A percentile compares a stretch with the other conserved stretches of the same genome.
These are phyloP conservation scores for Tilletia horrida DNA, from an alignment of 1,284 basidiomycete genomes.

Conservation along the genomic window DNA sequence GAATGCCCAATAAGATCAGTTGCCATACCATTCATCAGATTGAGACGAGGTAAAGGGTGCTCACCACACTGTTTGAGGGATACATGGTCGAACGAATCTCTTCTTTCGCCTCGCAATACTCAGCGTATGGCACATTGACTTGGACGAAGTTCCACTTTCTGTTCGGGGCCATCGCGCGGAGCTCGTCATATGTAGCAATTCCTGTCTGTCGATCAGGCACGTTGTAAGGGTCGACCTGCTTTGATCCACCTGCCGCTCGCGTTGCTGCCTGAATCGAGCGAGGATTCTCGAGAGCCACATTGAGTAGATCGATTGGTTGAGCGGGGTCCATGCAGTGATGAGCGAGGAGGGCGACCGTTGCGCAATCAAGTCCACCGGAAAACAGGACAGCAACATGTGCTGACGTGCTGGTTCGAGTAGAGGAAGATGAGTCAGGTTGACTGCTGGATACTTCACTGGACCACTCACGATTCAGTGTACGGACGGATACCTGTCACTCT, in stretches of 20 bases:
- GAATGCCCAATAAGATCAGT: neutral
- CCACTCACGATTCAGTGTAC: neutral
- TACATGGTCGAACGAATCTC: constrained; percentile 32
- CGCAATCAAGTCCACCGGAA: constrained; percentile 92
- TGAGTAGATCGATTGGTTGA: constrained; percentile 81
- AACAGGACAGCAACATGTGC: constrained; percentile 77
- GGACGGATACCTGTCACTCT: constrained; percentile 58
- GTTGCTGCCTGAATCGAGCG: constrained; percentile 59
- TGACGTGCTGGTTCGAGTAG: neutral
- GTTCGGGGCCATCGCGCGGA: constrained; percentile 68
- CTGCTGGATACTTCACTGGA: neutral
- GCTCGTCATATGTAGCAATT: constrained; percentile 70
- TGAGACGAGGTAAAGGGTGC: neutral
- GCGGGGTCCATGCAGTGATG: constrained; percentile 61
- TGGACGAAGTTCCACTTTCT: constrained; percentile 89
- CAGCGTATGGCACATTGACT: constrained; percentile 77
- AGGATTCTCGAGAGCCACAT: constrained; percentile 94
- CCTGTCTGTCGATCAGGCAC: constrained; percentile 88
- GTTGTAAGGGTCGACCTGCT: constrained; percentile 54
- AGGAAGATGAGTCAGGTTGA: neutral
- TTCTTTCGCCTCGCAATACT: constrained; percentile 54
- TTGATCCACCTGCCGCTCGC: constrained; percentile 3
- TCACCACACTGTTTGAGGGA: constrained; percentile 41
- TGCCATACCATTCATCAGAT: neutral
- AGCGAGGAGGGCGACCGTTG: constrained; percentile 74